Base-by-base conservation (phyloP, 768 basidiomycete species). In the Mrakia blollopis region DNA sequence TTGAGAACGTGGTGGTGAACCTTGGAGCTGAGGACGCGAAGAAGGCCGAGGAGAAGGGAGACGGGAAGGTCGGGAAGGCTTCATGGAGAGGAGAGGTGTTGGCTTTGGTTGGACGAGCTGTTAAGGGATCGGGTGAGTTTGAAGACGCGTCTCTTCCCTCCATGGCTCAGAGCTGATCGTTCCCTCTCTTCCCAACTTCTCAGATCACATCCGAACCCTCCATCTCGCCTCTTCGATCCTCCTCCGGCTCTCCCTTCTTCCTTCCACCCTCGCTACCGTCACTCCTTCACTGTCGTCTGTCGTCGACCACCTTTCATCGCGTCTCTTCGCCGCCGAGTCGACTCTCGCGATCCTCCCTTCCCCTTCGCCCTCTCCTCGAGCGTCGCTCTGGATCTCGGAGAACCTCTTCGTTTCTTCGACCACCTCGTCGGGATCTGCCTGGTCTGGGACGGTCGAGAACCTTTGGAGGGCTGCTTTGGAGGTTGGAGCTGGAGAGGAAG, bases 401-500 rank as follows among this genome's bases (percentile, higher is more conserved):
- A 80, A 85, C 77, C 84, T 8, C 80, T 87, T 28, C 77, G 81
- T 32, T 23, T 39, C 70, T 37, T 28, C 72, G 30, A 28, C 13
- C 60, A 28, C 14, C 30, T 39, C 44, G 28, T 11, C 47, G n/a
- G 32, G 65, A 23, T 32, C 50, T 6, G 74, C 82, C 2, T 91
- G 89, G 89, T 88, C 89, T 0, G 80, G 81, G 32, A 83, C 83
- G 28, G 86, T 90, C 2, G 88, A 90, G 79, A 81, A 80, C 30
- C 85, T 92, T 16, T 90, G 89, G 89, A 84, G 85, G 65, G 85
- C 85, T 0, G 81, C 86, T 28, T 89, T 89, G 88, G 78, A 80
- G 1, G 74, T 84, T 9, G 78, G 82, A 1, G 76, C 65, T 30
- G 69, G 69, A 14, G 65, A 68, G n/a, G 84, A 80, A 32, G 57